phyloP scores from a whole-genome alignment of 163 green algal genomes.

The Chloromonas sp. region DNA sequence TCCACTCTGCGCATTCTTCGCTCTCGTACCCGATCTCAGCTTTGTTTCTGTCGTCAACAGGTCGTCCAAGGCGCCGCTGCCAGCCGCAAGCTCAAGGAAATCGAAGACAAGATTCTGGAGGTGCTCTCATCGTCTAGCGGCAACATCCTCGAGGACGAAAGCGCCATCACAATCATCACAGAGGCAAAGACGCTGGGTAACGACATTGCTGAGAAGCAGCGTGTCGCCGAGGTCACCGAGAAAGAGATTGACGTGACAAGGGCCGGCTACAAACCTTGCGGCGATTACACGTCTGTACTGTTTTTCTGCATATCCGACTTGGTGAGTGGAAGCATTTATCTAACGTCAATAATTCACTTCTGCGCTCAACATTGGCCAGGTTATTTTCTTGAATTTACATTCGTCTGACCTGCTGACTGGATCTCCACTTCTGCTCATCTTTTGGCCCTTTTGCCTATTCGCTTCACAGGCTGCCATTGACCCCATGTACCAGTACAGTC shows the following conservation, averaged over 20 bases:
- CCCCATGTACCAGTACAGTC: constrained; percentile 71
- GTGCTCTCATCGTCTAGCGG: constrained; percentile 50
- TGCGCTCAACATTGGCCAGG: too few relatives aligned
- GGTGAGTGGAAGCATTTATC: constrained; percentile 6
- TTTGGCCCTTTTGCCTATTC: background rate
- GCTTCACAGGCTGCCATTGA: constrained; percentile 40
- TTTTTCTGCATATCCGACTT: constrained; percentile 85
- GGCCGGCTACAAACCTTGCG: constrained; percentile 64
- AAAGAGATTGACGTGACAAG: constrained; percentile 52
- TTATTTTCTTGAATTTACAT: too few relatives aligned
- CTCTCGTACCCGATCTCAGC: background rate
- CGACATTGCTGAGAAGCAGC: constrained; percentile 80
- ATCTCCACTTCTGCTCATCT: background rate
- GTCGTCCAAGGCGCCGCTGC: constrained; percentile 61
- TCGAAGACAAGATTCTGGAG: constrained; percentile 82
- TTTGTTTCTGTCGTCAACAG: background rate
- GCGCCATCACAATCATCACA: constrained; percentile 66
- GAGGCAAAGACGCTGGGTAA: constrained; percentile 73
- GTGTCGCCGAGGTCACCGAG: constrained; percentile 51
- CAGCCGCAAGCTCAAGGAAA: constrained; percentile 68
- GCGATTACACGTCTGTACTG: constrained; percentile 71
- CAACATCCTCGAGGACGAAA: constrained; percentile 85
- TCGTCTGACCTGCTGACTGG: too few relatives aligned
- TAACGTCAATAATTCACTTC: constrained; percentile 35
- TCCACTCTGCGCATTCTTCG: background rate